Evolutionary conservation across 78 protist species (phyloP).

Genomic region (Polysphondylium violaceum): DNA sequence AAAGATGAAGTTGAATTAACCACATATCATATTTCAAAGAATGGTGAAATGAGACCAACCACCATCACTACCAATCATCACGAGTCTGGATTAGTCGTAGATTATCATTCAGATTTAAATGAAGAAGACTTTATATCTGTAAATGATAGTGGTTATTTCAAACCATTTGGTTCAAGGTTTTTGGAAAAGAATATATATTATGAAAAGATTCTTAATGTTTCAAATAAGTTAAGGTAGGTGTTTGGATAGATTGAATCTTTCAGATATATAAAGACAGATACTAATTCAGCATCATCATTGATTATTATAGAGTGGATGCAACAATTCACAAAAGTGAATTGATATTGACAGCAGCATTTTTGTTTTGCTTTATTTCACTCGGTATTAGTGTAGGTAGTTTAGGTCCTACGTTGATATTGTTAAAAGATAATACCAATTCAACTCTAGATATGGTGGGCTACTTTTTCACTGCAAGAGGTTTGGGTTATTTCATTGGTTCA

Average conservation of each 20-base stretch:
- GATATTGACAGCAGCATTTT: slow-evolving; percentile 19
- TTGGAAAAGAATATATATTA: slow-evolving; percentile 5
- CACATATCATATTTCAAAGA: too few relatives aligned
- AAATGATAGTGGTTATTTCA: slow-evolving; percentile 15
- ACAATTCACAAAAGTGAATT: slow-evolving; percentile 27
- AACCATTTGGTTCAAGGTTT: neutral
- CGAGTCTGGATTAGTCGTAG: too few relatives aligned
- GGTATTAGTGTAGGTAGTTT: slow-evolving; percentile 67
- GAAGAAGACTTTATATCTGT: slow-evolving; percentile 35
- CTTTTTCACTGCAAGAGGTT: slow-evolving; percentile 58
- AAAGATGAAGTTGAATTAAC: too few relatives aligned
- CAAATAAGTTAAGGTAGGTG: slow-evolving; percentile 9
- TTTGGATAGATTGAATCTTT: neutral
- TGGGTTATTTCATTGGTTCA: slow-evolving; percentile 60
- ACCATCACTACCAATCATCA: too few relatives aligned
- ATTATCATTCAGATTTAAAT: slow-evolving; percentile 19
- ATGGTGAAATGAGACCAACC: too few relatives aligned
- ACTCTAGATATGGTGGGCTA: slow-evolving; percentile 50
- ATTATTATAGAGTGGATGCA: slow-evolving; percentile 18
- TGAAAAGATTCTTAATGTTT: slow-evolving; percentile 19
- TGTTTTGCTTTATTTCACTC: slow-evolving; percentile 41
- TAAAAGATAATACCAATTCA: slow-evolving; percentile 12
- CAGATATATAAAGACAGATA: neutral
- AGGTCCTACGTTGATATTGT: slow-evolving; percentile 45
- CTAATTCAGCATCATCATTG: neutral